phyloP scores from a whole-genome alignment of 176 grass and related monocot species.

The sorghum (Sorghum bicolor) region Sorghum_bicolor_NCBIv3 NC_012870.2:13742501-13743000 shows the following conservation, averaged over 20 bases:
- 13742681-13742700: too few relatives aligned
- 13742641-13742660: slow-evolving; percentile 45
- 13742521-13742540: slow-evolving; percentile 35
- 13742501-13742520: not conserved
- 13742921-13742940: too few relatives aligned
- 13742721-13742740: not conserved
- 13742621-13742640: slow-evolving; percentile 13
- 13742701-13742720: not conserved
- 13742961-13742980: too few relatives aligned
- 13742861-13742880: too few relatives aligned
- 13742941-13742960: too few relatives aligned
- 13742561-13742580: slow-evolving; percentile 15
- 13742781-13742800: not conserved
- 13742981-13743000: too few relatives aligned
- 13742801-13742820: not conserved
- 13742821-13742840: not conserved
- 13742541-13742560: not conserved
- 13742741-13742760: not conserved
- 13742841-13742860: too few relatives aligned
- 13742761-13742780: too few relatives aligned
- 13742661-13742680: not conserved
- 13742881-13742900: too few relatives aligned
- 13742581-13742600: slow-evolving; percentile 13
- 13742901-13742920: too few relatives aligned
- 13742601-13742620: slow-evolving; percentile 25